Evolutionary conservation across 140 eudicot species (phyloP).

Genomic region (Stevia rebaudiana): DNA sequence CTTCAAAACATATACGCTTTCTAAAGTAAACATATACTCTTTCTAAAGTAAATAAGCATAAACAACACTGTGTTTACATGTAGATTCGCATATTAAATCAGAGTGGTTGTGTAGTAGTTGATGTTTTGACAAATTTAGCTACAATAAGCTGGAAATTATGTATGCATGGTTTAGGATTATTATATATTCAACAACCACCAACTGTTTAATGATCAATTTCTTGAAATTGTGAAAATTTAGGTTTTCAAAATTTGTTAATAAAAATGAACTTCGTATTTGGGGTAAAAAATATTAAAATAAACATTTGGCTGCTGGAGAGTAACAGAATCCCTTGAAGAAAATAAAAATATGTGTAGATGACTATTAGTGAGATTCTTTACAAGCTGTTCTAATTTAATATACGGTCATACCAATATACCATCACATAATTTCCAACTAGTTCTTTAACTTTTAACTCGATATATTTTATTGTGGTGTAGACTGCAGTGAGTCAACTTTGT

Average conservation of each 20-base stretch:
- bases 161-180: background rate
- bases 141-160: background rate
- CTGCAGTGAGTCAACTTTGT: slow-evolving; percentile 4
- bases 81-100: background rate
- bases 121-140: slow-evolving; percentile 8
- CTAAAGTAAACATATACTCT: background rate
- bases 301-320: slow-evolving; percentile 5
- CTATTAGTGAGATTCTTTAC: slow-evolving; percentile 3
- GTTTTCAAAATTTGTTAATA: slow-evolving; percentile 7
- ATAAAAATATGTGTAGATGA: background rate
- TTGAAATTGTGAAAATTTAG: background rate
- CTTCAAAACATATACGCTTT: background rate
- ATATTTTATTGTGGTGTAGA: background rate
- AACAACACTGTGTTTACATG: background rate
- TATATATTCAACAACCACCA: slow-evolving; percentile 18
- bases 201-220: background rate
- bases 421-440: slow-evolving; percentile 3
- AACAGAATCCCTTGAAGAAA: slow-evolving; percentile 8
- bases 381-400: slow-evolving; percentile 9
- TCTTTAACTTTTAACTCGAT: background rate
- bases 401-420: slow-evolving; percentile 11
- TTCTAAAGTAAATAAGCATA: slow-evolving; percentile 1
- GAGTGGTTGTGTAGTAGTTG: slow-evolving; percentile 14
- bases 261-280: background rate
- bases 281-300: slow-evolving; percentile 7